Percentiles rank a stretch among this genome's conserved stretches.
Conservation (phyloP, 1,284 basidiomycete genomes). For the Serendipita sp. region DNA sequence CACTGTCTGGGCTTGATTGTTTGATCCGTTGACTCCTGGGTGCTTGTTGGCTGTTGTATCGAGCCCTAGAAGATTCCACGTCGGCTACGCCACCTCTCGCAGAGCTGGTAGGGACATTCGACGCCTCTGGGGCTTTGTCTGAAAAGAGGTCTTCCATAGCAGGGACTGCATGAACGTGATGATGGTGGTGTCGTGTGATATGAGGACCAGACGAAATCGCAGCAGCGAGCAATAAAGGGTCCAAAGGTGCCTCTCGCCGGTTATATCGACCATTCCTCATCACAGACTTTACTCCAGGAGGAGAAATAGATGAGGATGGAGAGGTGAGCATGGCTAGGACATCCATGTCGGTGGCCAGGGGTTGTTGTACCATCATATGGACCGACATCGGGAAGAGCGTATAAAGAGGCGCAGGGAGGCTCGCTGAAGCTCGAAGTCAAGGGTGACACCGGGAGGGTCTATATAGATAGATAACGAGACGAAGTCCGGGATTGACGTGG, state of each 20-base stretch:
- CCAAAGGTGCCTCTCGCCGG: conserved; percentile 49
- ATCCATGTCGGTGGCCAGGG: neutral
- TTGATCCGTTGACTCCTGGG: conserved; percentile 46
- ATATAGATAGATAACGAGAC: too few relatives aligned
- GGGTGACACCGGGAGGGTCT: neutral
- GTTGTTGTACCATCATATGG: neutral
- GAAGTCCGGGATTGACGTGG: too few relatives aligned
- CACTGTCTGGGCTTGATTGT: conserved; percentile 14
- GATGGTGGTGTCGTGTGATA: conserved; percentile 62
- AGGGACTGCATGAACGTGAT: conserved; percentile 24
- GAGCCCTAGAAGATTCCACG: conserved; percentile 6
- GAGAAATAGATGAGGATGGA: neutral
- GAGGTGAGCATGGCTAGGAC: neutral
- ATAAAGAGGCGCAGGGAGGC: neutral
- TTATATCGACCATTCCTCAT: neutral
- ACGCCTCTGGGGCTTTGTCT: conserved; percentile 31
- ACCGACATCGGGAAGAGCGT: neutral
- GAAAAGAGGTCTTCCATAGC: conserved; percentile 42
- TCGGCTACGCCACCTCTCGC: conserved; percentile 29
- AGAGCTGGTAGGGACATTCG: conserved; percentile 38
- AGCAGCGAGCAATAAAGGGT: conserved; percentile 58
- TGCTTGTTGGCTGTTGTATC: conserved; percentile 57
- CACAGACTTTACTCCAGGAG: neutral
- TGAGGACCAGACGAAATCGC: conserved; percentile 55
- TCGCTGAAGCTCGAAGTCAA: neutral